Evolutionary conservation across 164 flowering plant genomes (phyloP), one percentile per base, ranked within the genome.

Genomic region (Warburgia ugandensis): DNA sequence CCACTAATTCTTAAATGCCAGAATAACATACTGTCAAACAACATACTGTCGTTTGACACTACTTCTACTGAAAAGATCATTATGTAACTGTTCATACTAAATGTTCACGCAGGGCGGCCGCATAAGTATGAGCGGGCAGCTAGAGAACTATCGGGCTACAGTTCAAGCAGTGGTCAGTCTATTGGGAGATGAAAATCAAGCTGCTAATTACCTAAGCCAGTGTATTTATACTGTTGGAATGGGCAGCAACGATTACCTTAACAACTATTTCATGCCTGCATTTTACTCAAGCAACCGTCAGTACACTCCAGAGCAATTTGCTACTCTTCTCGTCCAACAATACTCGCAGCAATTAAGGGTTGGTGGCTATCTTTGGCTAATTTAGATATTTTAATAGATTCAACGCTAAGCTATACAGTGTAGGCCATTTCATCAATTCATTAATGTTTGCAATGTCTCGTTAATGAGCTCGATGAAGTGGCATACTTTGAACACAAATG

Each of bases 171-270:
- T 84, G 17, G 75, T 72, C 10, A 48, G 57, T 47, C 2, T 84
- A 22, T 62, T 87, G 0, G 90, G 90, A 13, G 71, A 71, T 20
- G 69, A 71, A 45, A 55, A 60, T 11, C 1, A 62, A 0, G 68
- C 77, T 20, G 66, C 65, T 2, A 10, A 66, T 26, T 52, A 73
- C 42, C 60, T 76, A 2, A 45, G 63, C 64, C 41, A 35, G 37
- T 73, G 75, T 51, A 28, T 74, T 4, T 70, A 52, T 37, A 10
- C 54, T 0, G 61, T 74, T 2, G 67, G 59, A 33, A 48, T 69
- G 54, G 81, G 81, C 14, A 73, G 68, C 44, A 81, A 81, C 35
- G 87, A 81, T 39, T 81, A 78, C 56, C 67, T 80, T 8, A 67
- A 61, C 61, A 76, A 75, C 58, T 80, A 77, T 60, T 70, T 73